These are phyloP conservation scores for Maudiozyma humilis DNA, from an alignment of 1,139 yeast species.

Conservation along the genomic window DNA sequence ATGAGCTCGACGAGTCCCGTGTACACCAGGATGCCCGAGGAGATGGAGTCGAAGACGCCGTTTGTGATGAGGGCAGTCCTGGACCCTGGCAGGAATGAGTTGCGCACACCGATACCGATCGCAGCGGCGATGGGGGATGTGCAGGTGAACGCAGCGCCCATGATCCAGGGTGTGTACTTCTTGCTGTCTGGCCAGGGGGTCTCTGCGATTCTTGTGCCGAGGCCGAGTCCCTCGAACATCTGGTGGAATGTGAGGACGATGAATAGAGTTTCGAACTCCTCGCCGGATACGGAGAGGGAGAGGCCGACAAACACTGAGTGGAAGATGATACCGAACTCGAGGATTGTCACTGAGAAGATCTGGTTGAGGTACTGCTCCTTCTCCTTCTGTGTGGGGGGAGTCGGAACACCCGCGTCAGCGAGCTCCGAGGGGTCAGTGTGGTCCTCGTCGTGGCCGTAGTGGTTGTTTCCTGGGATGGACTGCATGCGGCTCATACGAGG, in stretches of 20 bases:
- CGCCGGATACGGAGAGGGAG: constrained; percentile 65
- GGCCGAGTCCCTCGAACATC: constrained; percentile 85
- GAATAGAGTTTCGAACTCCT: constrained; percentile 68
- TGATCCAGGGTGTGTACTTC: constrained; percentile 48
- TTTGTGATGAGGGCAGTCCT: constrained; percentile 58
- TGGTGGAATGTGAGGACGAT: constrained; percentile 84
- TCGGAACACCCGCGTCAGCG: constrained; percentile 33
- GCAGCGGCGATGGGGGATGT: constrained; percentile 81
- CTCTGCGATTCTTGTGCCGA: constrained; percentile 77
- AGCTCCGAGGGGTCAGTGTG: constrained; percentile 41
- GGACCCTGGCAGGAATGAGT: constrained; percentile 57
- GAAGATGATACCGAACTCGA: constrained; percentile 75
- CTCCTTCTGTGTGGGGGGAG: constrained; percentile 23
- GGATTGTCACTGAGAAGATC: constrained; percentile 47
- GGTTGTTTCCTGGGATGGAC: constrained; percentile 31
- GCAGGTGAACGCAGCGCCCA: constrained; percentile 55
- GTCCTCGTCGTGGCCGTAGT: constrained; percentile 41
- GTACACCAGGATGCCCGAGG: constrained; percentile 78
- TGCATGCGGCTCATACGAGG: not conserved
- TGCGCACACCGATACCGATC: constrained; percentile 76
- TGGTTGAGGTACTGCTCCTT: constrained; percentile 31
- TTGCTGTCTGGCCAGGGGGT: constrained; percentile 49
- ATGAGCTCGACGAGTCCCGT: constrained; percentile 81
- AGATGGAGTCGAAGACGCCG: constrained; percentile 75
- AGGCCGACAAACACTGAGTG: constrained; percentile 77